Evolutionary conservation across 2,329 filamentous ascomycete genomes (phyloP), one percentile per base, ranked within the genome.

Genomic region (Hypoxylon sp.): DNA sequence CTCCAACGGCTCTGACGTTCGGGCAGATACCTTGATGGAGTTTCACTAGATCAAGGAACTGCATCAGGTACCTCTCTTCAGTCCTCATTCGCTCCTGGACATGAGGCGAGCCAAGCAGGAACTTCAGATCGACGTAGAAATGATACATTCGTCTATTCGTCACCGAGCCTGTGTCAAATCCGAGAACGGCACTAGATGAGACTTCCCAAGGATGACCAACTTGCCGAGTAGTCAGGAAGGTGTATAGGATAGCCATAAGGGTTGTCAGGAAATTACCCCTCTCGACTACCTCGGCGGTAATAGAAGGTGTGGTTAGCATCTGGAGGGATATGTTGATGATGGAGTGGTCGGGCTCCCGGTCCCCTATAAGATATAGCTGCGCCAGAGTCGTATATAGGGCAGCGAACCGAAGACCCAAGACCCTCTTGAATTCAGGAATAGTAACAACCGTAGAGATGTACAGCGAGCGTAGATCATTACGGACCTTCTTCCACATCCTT

Each of bases 311-410:
- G 0, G 96, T 99, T 69, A 99, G 84, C 89, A 99, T 97, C 78
- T 99, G 96, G 31, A 98, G 84, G 3, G 95, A 98, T 39, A 99
- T 88, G 77, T 98, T 98, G 84, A 99, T 97, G 77, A 99, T 98
- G 10, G 95, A 98, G 80, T 98, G 95, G 76, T 99, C 96, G 2
- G 96, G 96, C 79, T 99, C 96, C 70, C 96, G 88, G 77, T 99
- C 96, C 13, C 95, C 95, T 71, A 99, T 96, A 31, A 99, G 87
- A 78, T 98, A 99, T 2, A 99, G 84, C 78, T 99, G 95, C 4
- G 96, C 94, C 52, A 99, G 83, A 2, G 92, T 93, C 1, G 96
- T 98, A 80, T 99, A 99, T 2, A 99, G 85, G 0, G 94, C 95
- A 58, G 97, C 93, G 78, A 99, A 97, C n/a, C 96, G 89, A 47